A percentile compares a stretch with the other conserved stretches of the same genome.
Evolutionary conservation across 2,329 filamentous ascomycete genomes (phyloP).

Genomic region (Pseudogymnoascus sp.): DNA sequence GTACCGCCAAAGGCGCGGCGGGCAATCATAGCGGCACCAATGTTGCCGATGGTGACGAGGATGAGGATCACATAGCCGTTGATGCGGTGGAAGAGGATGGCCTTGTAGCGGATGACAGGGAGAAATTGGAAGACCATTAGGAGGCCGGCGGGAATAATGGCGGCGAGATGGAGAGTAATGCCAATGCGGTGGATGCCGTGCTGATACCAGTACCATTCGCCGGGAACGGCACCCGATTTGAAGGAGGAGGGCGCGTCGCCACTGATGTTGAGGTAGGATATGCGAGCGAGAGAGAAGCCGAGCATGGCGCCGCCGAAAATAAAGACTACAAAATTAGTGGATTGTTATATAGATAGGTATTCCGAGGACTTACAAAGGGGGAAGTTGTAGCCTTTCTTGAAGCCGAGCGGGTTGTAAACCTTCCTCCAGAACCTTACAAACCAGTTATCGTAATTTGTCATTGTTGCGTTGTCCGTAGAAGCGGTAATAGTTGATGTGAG

Average conservation of each 20-base stretch:
- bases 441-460: slow-evolving; percentile 1
- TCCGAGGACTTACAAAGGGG: slow-evolving; percentile 33
- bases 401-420: slow-evolving; percentile 57
- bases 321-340: slow-evolving; percentile 12
- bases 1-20: slow-evolving; percentile 47
- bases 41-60: slow-evolving; percentile 39
- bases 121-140: slow-evolving; percentile 43
- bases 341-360: neutral
- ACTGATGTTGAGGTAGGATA: slow-evolving; percentile 17
- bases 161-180: slow-evolving; percentile 39
- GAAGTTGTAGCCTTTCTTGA: slow-evolving; percentile 50
- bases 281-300: slow-evolving; percentile 18
- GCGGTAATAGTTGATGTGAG: neutral
- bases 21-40: slow-evolving; percentile 46
- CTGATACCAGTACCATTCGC: slow-evolving; percentile 37
- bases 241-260: slow-evolving; percentile 23
- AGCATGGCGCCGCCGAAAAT: slow-evolving; percentile 22
- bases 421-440: slow-evolving; percentile 35
- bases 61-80: slow-evolving; percentile 49
- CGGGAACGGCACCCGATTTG: slow-evolving; percentile 25
- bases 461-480: neutral
- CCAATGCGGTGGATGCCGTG: slow-evolving; percentile 30
- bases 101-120: slow-evolving; percentile 39
- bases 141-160: slow-evolving; percentile 39
- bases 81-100: slow-evolving; percentile 49